A percentile compares a stretch with the other conserved stretches of the same genome.
Conservation (phyloP, 257 asterid genomes). For the Coffea eugenioides region DNA sequence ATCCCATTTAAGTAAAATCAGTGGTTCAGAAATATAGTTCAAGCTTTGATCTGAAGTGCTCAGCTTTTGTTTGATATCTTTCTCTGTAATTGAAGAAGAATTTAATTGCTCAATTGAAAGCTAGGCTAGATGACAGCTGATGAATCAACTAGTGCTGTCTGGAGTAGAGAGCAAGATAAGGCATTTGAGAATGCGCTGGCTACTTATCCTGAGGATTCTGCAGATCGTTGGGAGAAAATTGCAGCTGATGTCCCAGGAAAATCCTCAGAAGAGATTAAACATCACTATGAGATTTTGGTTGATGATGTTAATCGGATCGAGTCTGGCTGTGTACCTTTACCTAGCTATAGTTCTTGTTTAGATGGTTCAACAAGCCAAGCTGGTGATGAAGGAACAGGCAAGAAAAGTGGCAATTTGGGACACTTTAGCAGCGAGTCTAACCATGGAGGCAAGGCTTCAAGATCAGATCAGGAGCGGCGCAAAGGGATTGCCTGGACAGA, state of each 20-base stretch:
- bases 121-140: constrained; percentile 58
- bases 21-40: not conserved
- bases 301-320: constrained; percentile 76
- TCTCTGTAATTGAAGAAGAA: not conserved
- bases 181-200: constrained; percentile 74
- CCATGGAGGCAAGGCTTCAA: constrained; percentile 60
- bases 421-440: constrained; percentile 41
- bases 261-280: constrained; percentile 62
- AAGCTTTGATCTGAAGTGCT: constrained; percentile 16
- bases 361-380: constrained; percentile 50
- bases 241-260: constrained; percentile 76
- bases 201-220: constrained; percentile 57
- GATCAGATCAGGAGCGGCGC: constrained; percentile 81
- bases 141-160: constrained; percentile 57
- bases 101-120: constrained; percentile 20
- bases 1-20: constrained; percentile 3
- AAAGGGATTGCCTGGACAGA: constrained; percentile 98
- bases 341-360: constrained; percentile 53
- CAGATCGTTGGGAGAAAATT: constrained; percentile 79
- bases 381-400: constrained; percentile 53
- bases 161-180: constrained; percentile 86
- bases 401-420: constrained; percentile 46
- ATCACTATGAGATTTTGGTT: constrained; percentile 69
- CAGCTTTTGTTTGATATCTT: constrained; percentile 4
- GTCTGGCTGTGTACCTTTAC: constrained; percentile 65